Evolutionary conservation across 345 rosid genomes (phyloP).

Genomic region (Eucalyptus curtisii): DNA sequence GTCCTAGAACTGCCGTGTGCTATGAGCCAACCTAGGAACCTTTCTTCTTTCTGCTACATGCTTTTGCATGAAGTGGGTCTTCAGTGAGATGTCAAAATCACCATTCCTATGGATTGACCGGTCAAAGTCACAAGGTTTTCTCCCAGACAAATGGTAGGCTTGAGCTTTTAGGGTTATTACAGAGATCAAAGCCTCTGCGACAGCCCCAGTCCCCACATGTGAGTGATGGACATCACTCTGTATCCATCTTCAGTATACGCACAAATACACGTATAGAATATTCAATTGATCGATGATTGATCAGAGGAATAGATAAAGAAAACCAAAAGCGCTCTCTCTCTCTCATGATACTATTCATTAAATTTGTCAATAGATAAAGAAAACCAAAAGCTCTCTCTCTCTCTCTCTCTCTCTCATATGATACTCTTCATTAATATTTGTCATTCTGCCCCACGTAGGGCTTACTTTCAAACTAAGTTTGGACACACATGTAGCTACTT

Average conservation of each 20-base stretch:
- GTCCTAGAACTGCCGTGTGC: neutral
- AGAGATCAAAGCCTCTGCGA: neutral
- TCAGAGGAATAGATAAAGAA: neutral
- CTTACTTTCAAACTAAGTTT: neutral
- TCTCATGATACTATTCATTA: neutral
- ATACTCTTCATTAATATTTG: neutral
- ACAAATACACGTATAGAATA: neutral
- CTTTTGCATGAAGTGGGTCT: neutral
- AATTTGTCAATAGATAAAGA: neutral
- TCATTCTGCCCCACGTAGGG: neutral
- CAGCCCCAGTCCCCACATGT: neutral
- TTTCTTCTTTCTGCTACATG: neutral
- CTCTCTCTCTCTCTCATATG: neutral
- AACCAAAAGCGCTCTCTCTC: neutral
- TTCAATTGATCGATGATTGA: neutral
- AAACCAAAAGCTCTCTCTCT: no score
- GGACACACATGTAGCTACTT: neutral
- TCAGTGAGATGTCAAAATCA: neutral
- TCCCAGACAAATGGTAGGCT: neutral
- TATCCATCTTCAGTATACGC: neutral
- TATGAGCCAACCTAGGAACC: neutral
- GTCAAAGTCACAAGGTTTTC: neutral
- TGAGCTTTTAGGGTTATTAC: neutral
- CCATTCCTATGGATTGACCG: neutral
- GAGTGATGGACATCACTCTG: neutral